These are phyloP conservation scores for Pythium rhizo-oryzae DNA, from an alignment of 352 stramenopile genomes.

Conservation along the genomic window DNA sequence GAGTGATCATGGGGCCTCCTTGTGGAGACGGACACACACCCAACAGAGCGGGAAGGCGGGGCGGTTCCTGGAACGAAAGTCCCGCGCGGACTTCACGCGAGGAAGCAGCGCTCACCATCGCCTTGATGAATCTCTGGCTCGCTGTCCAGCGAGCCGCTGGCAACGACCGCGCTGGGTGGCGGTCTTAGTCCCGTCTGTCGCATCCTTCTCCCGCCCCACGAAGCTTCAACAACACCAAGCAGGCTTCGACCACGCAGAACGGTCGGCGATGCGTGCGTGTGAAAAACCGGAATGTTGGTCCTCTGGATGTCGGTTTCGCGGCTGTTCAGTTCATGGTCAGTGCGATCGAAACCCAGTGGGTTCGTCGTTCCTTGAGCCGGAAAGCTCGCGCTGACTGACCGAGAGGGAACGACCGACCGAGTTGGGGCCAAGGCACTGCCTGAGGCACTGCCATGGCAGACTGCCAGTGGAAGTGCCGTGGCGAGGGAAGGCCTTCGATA, in stretches of 20 bases:
- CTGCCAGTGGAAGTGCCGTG: no score
- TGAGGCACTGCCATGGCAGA: no score
- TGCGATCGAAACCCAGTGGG: background rate
- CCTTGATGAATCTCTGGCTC: no score
- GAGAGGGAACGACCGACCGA: background rate
- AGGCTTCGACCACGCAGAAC: background rate
- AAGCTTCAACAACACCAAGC: background rate
- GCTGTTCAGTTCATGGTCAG: slow-evolving; percentile 1
- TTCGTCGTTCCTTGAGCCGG: background rate
- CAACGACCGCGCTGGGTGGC: no score
- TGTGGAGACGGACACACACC: background rate
- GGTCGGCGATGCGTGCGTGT: background rate
- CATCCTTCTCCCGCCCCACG: background rate
- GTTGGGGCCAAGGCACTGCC: background rate
- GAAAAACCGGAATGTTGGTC: background rate
- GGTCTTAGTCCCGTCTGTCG: background rate
- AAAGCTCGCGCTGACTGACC: background rate
- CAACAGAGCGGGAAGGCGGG: background rate
- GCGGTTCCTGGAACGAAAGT: background rate
- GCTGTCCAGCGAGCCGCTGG: no score
- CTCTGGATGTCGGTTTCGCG: background rate
- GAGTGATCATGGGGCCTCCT: no score
- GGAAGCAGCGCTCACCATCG: no score
- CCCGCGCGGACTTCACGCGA: no score
- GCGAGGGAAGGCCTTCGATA: background rate